Evolutionary conservation across 2,329 filamentous ascomycete genomes (phyloP).

Genomic region (Trichoderma brevicompactum): DNA sequence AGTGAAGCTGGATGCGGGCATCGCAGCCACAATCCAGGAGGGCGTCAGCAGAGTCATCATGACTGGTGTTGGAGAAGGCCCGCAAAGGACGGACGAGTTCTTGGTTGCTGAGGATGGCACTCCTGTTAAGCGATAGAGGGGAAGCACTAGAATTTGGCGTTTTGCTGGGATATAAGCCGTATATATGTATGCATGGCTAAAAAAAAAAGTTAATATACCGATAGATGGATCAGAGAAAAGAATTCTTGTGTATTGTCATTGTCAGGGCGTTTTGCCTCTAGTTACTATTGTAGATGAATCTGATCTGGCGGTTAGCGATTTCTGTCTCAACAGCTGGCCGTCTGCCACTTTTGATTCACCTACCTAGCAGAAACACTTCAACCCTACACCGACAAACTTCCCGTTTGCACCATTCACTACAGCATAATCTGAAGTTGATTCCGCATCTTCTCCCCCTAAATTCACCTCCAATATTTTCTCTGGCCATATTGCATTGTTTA

Average conservation of each 20-base stretch:
- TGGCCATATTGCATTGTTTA: accelerated
- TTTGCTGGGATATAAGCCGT: conserved; percentile 13
- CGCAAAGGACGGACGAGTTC: conserved; percentile 76
- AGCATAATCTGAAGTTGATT: not conserved
- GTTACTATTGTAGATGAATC: not conserved
- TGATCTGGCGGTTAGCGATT: not conserved
- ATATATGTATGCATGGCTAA: not conserved
- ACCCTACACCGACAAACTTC: not conserved
- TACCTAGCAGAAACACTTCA: not conserved
- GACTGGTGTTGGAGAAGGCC: conserved; percentile 90
- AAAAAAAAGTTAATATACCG: conserved; percentile 5
- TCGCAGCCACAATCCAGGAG: conserved; percentile 69
- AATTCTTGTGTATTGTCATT: not conserved
- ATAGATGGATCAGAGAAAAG: not conserved
- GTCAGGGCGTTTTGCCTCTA: not conserved
- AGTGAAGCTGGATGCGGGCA: conserved; percentile 66
- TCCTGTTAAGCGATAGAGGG: conserved; percentile 42
- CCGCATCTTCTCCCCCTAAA: not conserved
- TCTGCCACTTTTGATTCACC: conserved; percentile 15
- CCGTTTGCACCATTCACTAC: conserved; percentile 15
- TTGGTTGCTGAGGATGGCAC: conserved; percentile 71
- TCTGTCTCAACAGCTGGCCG: not conserved
- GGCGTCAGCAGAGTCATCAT: conserved; percentile 89
- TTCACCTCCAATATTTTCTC: not conserved
- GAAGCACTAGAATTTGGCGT: not conserved